A percentile compares a stretch with the other conserved stretches of the same genome.
Conservation (phyloP, 768 basidiomycete genomes). For the Trichaptum fuscoviolaceum region DNA sequence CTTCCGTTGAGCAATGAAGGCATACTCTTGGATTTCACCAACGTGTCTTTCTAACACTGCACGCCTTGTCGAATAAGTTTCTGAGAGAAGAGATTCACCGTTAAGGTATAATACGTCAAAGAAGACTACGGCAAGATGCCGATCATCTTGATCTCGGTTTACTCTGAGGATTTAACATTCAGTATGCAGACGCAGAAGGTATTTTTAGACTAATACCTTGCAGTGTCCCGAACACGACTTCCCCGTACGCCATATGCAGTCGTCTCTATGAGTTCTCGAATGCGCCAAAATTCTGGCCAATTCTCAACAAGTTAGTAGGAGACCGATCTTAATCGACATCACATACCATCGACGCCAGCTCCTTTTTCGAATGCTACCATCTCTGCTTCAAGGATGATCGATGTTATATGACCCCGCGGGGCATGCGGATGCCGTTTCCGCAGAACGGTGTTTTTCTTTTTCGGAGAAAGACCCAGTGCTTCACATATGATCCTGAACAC, state of each 20-base stretch:
- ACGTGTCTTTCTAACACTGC: slow-evolving; percentile 55
- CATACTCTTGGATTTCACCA: slow-evolving; percentile 47
- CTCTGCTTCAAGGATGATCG: slow-evolving; percentile 70
- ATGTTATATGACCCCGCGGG: slow-evolving; percentile 14
- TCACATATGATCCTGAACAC: slow-evolving; percentile 49
- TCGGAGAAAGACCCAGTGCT: slow-evolving; percentile 43
- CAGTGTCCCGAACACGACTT: slow-evolving; percentile 7
- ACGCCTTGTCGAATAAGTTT: slow-evolving; percentile 57
- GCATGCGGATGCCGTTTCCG: not conserved
- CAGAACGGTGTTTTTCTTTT: not conserved
- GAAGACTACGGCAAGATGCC: slow-evolving; percentile 77
- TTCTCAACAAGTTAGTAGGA: slow-evolving; percentile 3
- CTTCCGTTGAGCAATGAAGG: slow-evolving; percentile 55
- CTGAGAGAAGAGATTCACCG: slow-evolving; percentile 46
- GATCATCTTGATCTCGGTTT: slow-evolving; percentile 25
- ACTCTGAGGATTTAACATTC: not conserved
- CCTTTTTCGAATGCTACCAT: slow-evolving; percentile 78
- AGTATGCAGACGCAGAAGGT: not conserved
- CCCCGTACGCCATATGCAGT: slow-evolving; percentile 54
- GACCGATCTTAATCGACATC: not conserved
- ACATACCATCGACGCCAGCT: slow-evolving; percentile 63
- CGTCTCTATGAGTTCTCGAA: slow-evolving; percentile 50
- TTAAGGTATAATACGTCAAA: slow-evolving; percentile 81
- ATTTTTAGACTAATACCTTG: not conserved
- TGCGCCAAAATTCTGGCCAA: slow-evolving; percentile 67